phyloP scores from a whole-genome alignment of 2,329 filamentous ascomycete genomes.

The Sporothrix dimorphospora region DNA sequence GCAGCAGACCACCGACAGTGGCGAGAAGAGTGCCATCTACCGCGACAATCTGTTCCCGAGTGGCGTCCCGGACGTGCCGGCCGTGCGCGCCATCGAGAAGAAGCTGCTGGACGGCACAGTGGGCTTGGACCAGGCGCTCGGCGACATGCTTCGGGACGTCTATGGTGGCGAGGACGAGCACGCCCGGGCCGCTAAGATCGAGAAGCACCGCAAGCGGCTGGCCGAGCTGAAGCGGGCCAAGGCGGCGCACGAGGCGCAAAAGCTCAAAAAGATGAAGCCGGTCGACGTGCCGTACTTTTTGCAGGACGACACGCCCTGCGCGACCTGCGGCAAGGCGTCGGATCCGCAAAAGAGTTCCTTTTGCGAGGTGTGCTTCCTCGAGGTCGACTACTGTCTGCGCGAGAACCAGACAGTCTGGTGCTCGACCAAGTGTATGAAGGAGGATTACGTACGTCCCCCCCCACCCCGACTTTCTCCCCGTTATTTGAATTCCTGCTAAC shows the following conservation, averaged over 20 bases:
- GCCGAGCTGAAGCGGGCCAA: conserved; percentile 66
- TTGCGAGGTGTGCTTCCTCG: conserved; percentile 35
- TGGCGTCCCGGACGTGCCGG: conserved; percentile 19
- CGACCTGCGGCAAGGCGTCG: conserved; percentile 29
- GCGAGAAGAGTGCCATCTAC: conserved; percentile 33
- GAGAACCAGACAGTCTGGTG: conserved; percentile 34
- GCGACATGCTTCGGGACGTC: conserved; percentile 25
- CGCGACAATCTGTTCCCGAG: conserved; percentile 32
- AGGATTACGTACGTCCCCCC: conserved; percentile 18
- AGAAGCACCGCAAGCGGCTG: conserved; percentile 39
- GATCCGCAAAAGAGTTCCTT: conserved; percentile 30
- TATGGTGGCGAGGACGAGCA: conserved; percentile 24
- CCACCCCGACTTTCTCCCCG: too few relatives aligned
- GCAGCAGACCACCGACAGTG: conserved; percentile 25
- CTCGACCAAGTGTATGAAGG: conserved; percentile 31
- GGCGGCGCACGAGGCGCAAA: conserved; percentile 50
- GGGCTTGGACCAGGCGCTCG: conserved; percentile 31
- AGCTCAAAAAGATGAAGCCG: conserved; percentile 46
- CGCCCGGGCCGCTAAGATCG: conserved; percentile 35
- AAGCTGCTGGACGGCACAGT: conserved; percentile 24
- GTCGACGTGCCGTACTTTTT: conserved; percentile 33
- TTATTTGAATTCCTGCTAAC: not conserved
- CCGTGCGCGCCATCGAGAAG: conserved; percentile 25
- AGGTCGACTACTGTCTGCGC: conserved; percentile 33
- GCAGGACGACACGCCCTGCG: conserved; percentile 29